Base-by-base conservation (phyloP, 768 basidiomycete genomes). In the Naganishia randhawae region DNA sequence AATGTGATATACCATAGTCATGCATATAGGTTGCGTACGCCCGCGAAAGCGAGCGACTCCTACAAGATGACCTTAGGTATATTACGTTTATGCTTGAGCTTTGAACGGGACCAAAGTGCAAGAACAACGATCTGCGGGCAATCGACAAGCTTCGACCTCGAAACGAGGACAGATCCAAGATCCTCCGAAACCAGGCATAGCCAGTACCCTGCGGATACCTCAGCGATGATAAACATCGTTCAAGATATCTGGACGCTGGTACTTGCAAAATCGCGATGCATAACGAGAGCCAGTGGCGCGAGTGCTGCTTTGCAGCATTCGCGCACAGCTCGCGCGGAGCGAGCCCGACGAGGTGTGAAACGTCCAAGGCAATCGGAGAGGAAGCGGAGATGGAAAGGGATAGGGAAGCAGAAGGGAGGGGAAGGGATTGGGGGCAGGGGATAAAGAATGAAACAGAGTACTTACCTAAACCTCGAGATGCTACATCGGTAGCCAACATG, bases 391-490 rank as follows among this genome's bases (percentile, higher is more conserved):
- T 25, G 16, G 22, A 29, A n/a, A 22, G 19, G 57, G 35, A 39
- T 8, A 37, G 13, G 17, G 39, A 22, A 25, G 27, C 4, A 22
- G 10, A 53, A 42, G 50, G 69, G 52, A 63, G 35, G 53, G 31
- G 48, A 48, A 33, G n/a, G n/a, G n/a, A n/a, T n/a, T n/a, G n/a
- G n/a, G n/a, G n/a, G n/a, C n/a, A n/a, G n/a, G n/a, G n/a, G n/a
- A n/a, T n/a, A n/a, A n/a, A n/a, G 50, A 50, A 53, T 42, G 35
- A 35, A 48, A 51, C 45, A 67, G 66, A 75, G 75, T 76, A 92
- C 95, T 84, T 89, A 98, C 96, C 96, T 79, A 99, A 87, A 86
- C 95, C 95, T 87, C 95, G 94, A 79, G 93, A 96, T 70, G 95
- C 96, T 76, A 99, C 95, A 81, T 97, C 96, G 74, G 96, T 98